These are phyloP conservation scores for Cucumis hystrix DNA, from an alignment of 306 rosid genomes.

Conservation along the genomic window DNA sequence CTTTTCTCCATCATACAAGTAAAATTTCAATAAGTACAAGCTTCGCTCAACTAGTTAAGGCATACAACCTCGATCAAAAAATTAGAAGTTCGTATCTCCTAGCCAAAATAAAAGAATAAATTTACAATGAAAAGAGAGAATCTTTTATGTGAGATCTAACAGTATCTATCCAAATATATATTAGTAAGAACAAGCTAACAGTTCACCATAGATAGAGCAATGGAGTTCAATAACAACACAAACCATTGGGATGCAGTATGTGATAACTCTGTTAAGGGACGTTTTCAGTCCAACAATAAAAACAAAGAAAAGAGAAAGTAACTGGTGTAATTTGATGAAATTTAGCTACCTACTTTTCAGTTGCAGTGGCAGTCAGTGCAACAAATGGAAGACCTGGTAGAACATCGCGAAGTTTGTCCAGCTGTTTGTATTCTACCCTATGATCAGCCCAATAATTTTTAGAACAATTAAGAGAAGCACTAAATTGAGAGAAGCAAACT, in stretches of 20 bases:
- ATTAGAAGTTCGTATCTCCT: too few relatives aligned
- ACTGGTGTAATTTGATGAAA: constrained; percentile 2
- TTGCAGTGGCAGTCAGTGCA: constrained; percentile 88
- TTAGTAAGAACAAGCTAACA: background rate
- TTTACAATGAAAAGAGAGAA: background rate
- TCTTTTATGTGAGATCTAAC: background rate
- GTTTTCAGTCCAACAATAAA: background rate
- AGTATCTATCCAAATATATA: background rate
- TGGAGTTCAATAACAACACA: background rate
- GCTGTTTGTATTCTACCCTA: constrained; percentile 69
- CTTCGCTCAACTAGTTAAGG: too few relatives aligned
- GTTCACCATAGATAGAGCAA: background rate
- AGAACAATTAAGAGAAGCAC: background rate
- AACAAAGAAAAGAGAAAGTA: background rate
- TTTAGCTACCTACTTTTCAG: constrained; percentile 49
- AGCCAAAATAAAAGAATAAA: too few relatives aligned
- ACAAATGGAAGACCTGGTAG: constrained; percentile 70
- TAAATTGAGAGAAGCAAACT: background rate
- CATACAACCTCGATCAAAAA: too few relatives aligned
- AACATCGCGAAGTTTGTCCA: constrained; percentile 60
- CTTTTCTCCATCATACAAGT: background rate
- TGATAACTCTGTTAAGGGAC: background rate
- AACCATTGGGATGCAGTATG: background rate
- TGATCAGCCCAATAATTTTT: background rate
- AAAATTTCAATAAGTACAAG: background rate